These are phyloP conservation scores for Choiromyces venosus DNA, from an alignment of 495 filamentous ascomycete species.

Conservation along the genomic window DNA sequence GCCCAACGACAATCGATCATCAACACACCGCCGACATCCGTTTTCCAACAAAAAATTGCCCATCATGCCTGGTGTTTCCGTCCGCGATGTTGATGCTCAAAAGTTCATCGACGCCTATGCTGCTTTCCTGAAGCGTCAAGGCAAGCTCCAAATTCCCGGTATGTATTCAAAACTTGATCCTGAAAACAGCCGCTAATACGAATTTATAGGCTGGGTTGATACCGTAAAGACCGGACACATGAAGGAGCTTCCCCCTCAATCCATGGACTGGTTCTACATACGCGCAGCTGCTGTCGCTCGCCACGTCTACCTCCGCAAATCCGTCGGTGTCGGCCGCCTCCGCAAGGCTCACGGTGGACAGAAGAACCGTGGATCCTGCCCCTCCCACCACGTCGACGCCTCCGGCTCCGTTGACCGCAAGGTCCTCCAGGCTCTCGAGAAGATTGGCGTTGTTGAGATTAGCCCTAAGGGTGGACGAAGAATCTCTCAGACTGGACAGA, in stretches of 20 bases:
- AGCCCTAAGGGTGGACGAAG: slow-evolving; percentile 96
- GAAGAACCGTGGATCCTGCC: slow-evolving; percentile 93
- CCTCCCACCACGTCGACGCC: slow-evolving; percentile 92
- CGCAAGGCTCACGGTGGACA: slow-evolving; percentile 83
- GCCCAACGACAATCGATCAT: background rate
- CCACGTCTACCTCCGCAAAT: slow-evolving; percentile 98
- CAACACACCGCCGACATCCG: background rate
- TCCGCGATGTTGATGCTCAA: slow-evolving; percentile 89
- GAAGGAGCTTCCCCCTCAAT: slow-evolving; percentile 96
- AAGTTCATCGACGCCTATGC: slow-evolving; percentile 95
- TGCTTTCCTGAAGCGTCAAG: slow-evolving; percentile 97
- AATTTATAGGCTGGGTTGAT: slow-evolving; percentile 79
- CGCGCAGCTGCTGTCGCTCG: slow-evolving; percentile 92
- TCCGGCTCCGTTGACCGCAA: slow-evolving; percentile 92
- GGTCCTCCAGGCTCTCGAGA: slow-evolving; percentile 91
- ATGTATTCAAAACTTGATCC: background rate
- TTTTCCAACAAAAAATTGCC: slow-evolving; percentile 23
- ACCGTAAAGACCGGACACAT: slow-evolving; percentile 95
- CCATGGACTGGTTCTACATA: slow-evolving; percentile 98
- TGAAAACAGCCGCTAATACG: background rate
- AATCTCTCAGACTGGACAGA: slow-evolving; percentile 94
- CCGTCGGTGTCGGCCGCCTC: slow-evolving; percentile 90
- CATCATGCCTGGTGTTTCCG: slow-evolving; percentile 79
- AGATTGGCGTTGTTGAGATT: slow-evolving; percentile 97
- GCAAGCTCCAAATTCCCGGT: slow-evolving; percentile 90